Base-by-base conservation (phyloP, 495 filamentous ascomycete genomes). In the Margaritispora aquatica region DNA sequence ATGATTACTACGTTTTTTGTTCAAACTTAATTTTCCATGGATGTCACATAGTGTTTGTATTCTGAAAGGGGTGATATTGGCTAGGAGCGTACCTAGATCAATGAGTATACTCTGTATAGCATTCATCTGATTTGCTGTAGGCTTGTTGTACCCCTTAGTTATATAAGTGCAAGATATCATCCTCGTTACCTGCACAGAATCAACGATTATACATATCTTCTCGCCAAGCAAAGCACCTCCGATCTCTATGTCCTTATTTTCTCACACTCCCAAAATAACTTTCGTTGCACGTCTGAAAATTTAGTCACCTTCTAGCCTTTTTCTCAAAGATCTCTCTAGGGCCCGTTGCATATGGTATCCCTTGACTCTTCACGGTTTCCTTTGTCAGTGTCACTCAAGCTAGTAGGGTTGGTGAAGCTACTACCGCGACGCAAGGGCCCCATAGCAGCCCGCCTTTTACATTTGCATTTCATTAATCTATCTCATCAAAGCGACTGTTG, bases 1-100 rank as follows among this genome's bases (percentile, higher is more conserved):
- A 49, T 63, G 58, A 60, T 51, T 57, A 26, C 36, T 23, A 60
- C 59, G 60, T 64, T 51, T 60, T 34, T 60, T 21, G 29, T 60
- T 60, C 24, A 29, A 10, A 20, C 11, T 3, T 20, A 27, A 5
- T 53, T 31, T 53, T 22, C 26, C 21, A 50, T n/a, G 21, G 21
- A 23, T 7, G 11, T 44, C 15, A 17, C 38, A 44, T 44, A 44
- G 38, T 44, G 38, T 8, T 44, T 8, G 38, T 8, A 44, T 8
- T 44, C 15, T 50, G 29, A 34, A 55, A 2, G 29, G n/a, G n/a
- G n/a, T n/a, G 2, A 10, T 44, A 21, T 13, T 46, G 29, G 19
- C 2, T 38, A 22, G 17, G 13, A 44, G 31, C 19, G 10, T 46
- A 26, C 20, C 38, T n/a, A 44, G 3, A 3, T 44, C 7, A 41